Evolutionary conservation across 495 filamentous ascomycete genomes (phyloP).

Genomic region (Penicillium longicatenatum): DNA sequence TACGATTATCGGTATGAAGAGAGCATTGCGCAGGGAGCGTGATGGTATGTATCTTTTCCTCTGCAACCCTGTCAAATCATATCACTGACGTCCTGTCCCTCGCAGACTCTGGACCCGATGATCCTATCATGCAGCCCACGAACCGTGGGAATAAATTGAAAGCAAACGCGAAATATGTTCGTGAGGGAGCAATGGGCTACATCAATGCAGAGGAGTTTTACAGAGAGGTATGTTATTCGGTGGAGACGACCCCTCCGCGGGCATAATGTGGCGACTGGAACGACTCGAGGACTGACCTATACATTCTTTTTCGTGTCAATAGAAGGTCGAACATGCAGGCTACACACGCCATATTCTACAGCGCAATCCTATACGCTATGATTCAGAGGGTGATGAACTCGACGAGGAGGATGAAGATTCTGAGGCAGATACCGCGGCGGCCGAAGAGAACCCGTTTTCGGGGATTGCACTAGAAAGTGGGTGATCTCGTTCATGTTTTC

Average conservation of each 20-base stretch:
- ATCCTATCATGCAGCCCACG: constrained; percentile 72
- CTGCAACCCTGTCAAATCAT: not conserved
- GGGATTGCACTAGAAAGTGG: constrained; percentile 80
- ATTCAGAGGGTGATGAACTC: constrained; percentile 85
- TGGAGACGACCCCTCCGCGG: not conserved
- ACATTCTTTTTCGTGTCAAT: constrained; percentile 4
- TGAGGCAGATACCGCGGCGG: constrained; percentile 66
- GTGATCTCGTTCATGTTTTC: constrained; percentile 28
- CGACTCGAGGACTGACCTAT: constrained; percentile 13
- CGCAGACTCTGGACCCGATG: constrained; percentile 85
- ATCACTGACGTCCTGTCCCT: constrained; percentile 16
- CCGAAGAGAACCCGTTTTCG: constrained; percentile 81
- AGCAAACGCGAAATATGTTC: constrained; percentile 76
- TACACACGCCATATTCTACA: constrained; percentile 82
- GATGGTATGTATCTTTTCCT: constrained; percentile 48
- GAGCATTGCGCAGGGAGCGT: constrained; percentile 62
- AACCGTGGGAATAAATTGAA: constrained; percentile 94
- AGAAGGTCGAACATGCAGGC: constrained; percentile 85
- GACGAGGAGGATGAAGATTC: constrained; percentile 75
- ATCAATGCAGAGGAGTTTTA: constrained; percentile 74
- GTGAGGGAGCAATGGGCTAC: constrained; percentile 71
- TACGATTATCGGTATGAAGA: constrained; percentile 76
- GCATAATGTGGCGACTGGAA: constrained; percentile 13
- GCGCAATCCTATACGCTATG: constrained; percentile 70
- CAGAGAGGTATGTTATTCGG: constrained; percentile 67